A percentile compares a stretch with the other conserved stretches of the same genome.
Conservation (phyloP, 495 filamentous ascomycete species). For the Venustampulla echinocandica region DNA sequence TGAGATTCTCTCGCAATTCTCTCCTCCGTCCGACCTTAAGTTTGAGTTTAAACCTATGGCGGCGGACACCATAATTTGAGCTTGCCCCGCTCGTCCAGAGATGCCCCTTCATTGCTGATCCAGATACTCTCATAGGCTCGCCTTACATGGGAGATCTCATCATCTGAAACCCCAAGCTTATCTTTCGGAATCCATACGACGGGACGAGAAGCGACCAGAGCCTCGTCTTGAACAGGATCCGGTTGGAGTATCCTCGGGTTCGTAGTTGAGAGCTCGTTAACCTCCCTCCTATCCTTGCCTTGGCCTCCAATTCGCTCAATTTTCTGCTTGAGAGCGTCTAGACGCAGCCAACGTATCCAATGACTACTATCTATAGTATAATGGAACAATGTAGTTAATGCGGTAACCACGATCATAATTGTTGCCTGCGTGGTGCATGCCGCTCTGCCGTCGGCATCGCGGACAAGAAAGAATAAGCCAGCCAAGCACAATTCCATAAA, state of each 20-base stretch:
- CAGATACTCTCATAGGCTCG: slow-evolving; percentile 53
- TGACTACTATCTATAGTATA: slow-evolving; percentile 6
- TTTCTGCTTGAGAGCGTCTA: neutral
- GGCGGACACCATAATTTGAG: slow-evolving; percentile 3
- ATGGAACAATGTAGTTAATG: slow-evolving; percentile 58
- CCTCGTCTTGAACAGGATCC: slow-evolving; percentile 45
- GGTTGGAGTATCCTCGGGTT: neutral
- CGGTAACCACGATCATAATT: slow-evolving; percentile 55
- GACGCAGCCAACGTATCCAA: neutral
- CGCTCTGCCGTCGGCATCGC: slow-evolving; percentile 38
- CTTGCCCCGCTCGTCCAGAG: slow-evolving; percentile 53
- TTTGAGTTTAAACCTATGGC: neutral
- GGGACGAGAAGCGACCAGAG: slow-evolving; percentile 59
- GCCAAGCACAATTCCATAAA: slow-evolving; percentile 76
- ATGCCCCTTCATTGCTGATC: slow-evolving; percentile 66
- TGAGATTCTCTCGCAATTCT: too few relatives aligned
- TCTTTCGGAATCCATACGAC: slow-evolving; percentile 73
- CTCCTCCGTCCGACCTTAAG: neutral
- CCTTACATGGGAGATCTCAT: slow-evolving; percentile 47
- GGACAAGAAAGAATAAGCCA: slow-evolving; percentile 74
- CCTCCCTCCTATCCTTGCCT: neutral
- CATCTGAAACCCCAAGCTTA: slow-evolving; percentile 60
- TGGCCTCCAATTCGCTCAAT: slow-evolving; percentile 1
- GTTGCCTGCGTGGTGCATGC: slow-evolving; percentile 59
- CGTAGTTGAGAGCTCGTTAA: neutral